phyloP scores from a whole-genome alignment of 257 asterid genomes.

The Petunia secreta region DNA sequence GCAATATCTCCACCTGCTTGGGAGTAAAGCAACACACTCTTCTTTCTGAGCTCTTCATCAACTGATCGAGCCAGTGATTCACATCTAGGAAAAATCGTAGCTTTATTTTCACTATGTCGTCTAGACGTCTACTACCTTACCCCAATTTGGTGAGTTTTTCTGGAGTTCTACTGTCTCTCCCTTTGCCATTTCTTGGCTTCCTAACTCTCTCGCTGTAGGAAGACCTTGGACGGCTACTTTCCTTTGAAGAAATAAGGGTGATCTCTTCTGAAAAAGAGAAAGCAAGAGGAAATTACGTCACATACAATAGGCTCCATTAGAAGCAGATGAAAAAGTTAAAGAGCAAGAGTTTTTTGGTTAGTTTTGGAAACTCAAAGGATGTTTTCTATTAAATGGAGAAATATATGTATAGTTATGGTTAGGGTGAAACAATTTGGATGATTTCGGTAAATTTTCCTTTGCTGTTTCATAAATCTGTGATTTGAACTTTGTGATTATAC shows the following conservation, averaged over 20 bases:
- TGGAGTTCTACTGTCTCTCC: slow-evolving; percentile 49
- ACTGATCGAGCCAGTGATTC: slow-evolving; percentile 76
- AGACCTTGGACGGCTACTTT: not conserved
- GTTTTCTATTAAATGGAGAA: not conserved
- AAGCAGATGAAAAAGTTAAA: not conserved
- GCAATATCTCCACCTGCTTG: slow-evolving; percentile 57
- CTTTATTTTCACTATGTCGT: slow-evolving; percentile 73
- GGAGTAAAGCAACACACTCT: slow-evolving; percentile 61
- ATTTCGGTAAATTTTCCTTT: not conserved
- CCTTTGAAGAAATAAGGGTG: not conserved
- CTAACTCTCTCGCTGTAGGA: not conserved
- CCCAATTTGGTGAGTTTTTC: slow-evolving; percentile 53
- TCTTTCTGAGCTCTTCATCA: slow-evolving; percentile 62
- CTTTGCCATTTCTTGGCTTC: not conserved
- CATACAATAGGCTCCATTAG: not conserved
- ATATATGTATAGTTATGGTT: not conserved
- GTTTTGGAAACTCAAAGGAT: not conserved
- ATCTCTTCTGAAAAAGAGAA: not conserved
- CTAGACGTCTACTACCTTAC: slow-evolving; percentile 62
- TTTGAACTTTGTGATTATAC: not conserved
- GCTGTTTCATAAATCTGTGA: not conserved
- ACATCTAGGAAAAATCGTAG: slow-evolving; percentile 73
- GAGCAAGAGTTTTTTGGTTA: not conserved
- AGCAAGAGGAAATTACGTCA: not conserved
- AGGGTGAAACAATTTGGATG: slow-evolving; percentile 7